Conservation (phyloP, 1,139 yeast species). For the Candida sanyaensis region DNA sequence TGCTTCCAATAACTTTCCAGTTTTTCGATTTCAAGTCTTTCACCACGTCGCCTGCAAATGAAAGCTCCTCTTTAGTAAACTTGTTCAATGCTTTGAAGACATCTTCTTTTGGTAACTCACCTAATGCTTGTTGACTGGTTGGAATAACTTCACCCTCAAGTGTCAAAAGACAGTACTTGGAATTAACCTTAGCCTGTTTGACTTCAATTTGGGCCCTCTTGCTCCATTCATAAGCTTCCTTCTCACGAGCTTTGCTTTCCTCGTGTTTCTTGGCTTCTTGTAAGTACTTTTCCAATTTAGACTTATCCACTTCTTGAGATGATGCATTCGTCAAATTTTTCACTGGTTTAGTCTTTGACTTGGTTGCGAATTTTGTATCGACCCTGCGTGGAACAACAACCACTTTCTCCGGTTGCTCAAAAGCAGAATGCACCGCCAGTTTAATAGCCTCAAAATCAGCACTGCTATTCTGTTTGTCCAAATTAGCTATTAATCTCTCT, state of each 20-base stretch:
- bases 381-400: conserved; percentile 3
- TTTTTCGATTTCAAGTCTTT: conserved; percentile 25
- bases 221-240: conserved; percentile 58
- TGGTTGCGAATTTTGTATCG: background rate
- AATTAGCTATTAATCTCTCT: conserved; percentile 20
- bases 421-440: conserved; percentile 8
- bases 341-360: background rate
- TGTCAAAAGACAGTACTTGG: conserved; percentile 49
- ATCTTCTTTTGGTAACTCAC: conserved; percentile 39
- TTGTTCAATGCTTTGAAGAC: conserved; percentile 46
- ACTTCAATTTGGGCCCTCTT: conserved; percentile 27
- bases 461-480: conserved; percentile 9
- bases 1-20: conserved; percentile 43
- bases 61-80: conserved; percentile 33
- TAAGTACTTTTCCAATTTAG: conserved; percentile 39
- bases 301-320: conserved; percentile 15
- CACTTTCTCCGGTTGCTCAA: conserved; percentile 1
- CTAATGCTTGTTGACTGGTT: conserved; percentile 43
- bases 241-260: conserved; percentile 48
- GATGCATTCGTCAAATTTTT: background rate
- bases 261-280: conserved; percentile 45
- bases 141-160: conserved; percentile 43
- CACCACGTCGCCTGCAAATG: conserved; percentile 14
- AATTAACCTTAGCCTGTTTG: conserved; percentile 29
- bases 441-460: conserved; percentile 9